Evolutionary conservation across 1,284 basidiomycete species (phyloP).

Genomic region (Ceratobasidium sp.): DNA sequence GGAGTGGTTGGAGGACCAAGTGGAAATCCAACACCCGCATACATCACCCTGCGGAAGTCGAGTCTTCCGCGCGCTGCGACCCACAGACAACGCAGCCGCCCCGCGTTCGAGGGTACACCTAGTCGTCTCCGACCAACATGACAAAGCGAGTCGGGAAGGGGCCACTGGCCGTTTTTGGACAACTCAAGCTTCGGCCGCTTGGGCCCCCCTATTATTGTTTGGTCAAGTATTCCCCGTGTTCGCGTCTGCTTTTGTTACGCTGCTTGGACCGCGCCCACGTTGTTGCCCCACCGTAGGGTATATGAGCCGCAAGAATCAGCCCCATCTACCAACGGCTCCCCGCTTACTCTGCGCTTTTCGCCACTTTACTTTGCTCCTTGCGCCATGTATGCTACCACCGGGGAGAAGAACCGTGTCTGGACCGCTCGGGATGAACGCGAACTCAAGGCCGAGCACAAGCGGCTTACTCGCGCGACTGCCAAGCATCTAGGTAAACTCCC

Average conservation of each 20-base stretch:
- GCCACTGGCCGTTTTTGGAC: too few relatives aligned
- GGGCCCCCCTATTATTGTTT: too few relatives aligned
- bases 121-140: too few relatives aligned
- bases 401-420: constrained; percentile 34
- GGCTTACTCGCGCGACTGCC: constrained; percentile 14
- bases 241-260: neutral
- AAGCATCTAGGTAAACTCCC: constrained; percentile 21
- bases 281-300: neutral
- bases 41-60: too few relatives aligned
- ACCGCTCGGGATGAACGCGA: constrained; percentile 35
- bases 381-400: constrained; percentile 2
- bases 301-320: neutral
- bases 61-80: too few relatives aligned
- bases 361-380: neutral
- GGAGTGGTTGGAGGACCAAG: too few relatives aligned
- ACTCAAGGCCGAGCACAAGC: constrained; percentile 23
- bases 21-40: too few relatives aligned
- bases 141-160: too few relatives aligned
- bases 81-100: too few relatives aligned
- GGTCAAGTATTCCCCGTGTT: too few relatives aligned
- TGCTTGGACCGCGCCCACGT: neutral
- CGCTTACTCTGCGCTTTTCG: constrained; percentile 1
- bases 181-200: too few relatives aligned
- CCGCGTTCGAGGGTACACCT: too few relatives aligned
- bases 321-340: neutral